A percentile compares a stretch with the other conserved stretches of the same genome.
Conservation (phyloP, 2,329 filamentous ascomycete genomes). For the Trichoderma aggressivum region DNA sequence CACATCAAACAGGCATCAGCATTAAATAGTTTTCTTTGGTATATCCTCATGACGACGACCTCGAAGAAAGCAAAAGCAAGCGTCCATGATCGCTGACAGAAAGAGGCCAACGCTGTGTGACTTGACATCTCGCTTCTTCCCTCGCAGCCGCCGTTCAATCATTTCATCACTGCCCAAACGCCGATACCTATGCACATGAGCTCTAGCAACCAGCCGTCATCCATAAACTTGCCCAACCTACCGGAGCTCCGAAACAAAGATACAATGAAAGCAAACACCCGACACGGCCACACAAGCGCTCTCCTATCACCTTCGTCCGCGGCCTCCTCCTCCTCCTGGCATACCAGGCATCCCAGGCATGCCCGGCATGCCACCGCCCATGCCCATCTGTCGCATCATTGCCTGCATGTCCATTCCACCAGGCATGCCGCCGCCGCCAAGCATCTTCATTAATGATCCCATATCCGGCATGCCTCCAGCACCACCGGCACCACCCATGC, state of each 20-base stretch:
- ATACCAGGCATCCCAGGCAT: constrained; percentile 30
- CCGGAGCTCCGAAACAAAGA: constrained; percentile 9
- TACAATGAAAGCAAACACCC: constrained; percentile 3
- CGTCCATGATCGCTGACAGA: neutral
- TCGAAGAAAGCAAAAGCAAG: neutral
- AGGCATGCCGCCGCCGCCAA: constrained; percentile 68
- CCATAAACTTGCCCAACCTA: constrained; percentile 15
- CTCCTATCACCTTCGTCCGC: constrained; percentile 29
- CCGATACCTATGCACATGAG: constrained; percentile 20
- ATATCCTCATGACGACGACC: neutral
- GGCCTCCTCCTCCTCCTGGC: constrained; percentile 30
- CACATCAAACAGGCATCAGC: neutral
- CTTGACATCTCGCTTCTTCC: neutral
- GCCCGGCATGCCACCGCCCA: constrained; percentile 46
- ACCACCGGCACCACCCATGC: constrained; percentile 74
- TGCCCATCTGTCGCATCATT: constrained; percentile 72
- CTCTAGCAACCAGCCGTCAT: constrained; percentile 13
- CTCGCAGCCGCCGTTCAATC: constrained; percentile 7
- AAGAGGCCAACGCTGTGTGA: neutral
- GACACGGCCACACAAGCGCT: neutral
- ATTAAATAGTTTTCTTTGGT: neutral
- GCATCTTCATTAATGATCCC: constrained; percentile 86
- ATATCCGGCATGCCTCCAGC: constrained; percentile 75
- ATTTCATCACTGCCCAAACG: constrained; percentile 18
- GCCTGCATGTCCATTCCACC: constrained; percentile 74